A percentile compares a stretch with the other conserved stretches of the same genome.
These are phyloP conservation scores for Pulveroboletus sp. DNA, from an alignment of 768 basidiomycete genomes.

Conservation along the genomic window DNA sequence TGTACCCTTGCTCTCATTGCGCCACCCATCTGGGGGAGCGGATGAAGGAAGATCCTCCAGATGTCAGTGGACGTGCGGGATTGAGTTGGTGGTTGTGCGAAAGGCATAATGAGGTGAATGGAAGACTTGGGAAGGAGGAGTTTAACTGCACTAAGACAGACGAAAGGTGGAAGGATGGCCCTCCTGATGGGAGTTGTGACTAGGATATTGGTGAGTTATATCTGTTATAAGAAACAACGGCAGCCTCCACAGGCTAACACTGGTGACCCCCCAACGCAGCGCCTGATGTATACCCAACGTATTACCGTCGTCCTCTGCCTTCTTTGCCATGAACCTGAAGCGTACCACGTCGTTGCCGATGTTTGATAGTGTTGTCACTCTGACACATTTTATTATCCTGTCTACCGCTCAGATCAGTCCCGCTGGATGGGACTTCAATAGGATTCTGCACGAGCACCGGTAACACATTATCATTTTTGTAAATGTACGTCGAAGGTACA, in stretches of 20 bases:
- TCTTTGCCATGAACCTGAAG: not conserved
- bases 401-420: not conserved
- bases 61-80: constrained; percentile 66
- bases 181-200: constrained; percentile 85
- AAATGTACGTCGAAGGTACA: no score
- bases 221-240: no score
- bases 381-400: no score
- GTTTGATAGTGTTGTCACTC: not conserved
- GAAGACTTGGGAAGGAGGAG: constrained; percentile 72
- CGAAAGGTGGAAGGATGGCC: constrained; percentile 92
- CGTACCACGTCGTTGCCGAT: not conserved
- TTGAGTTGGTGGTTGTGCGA: constrained; percentile 88
- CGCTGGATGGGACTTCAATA: not conserved
- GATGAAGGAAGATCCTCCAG: constrained; percentile 65
- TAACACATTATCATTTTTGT: no score
- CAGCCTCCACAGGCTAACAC: no score
- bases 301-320: not conserved
- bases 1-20: constrained; percentile 90
- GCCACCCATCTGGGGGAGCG: constrained; percentile 78
- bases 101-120: constrained; percentile 91
- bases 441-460: not conserved
- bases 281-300: not conserved
- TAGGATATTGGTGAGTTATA: constrained; percentile 30
- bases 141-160: constrained; percentile 85
- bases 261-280: not conserved